Evolutionary conservation across 2,329 filamentous ascomycete genomes (phyloP).

Genomic region (Aspergillus uvarum): DNA sequence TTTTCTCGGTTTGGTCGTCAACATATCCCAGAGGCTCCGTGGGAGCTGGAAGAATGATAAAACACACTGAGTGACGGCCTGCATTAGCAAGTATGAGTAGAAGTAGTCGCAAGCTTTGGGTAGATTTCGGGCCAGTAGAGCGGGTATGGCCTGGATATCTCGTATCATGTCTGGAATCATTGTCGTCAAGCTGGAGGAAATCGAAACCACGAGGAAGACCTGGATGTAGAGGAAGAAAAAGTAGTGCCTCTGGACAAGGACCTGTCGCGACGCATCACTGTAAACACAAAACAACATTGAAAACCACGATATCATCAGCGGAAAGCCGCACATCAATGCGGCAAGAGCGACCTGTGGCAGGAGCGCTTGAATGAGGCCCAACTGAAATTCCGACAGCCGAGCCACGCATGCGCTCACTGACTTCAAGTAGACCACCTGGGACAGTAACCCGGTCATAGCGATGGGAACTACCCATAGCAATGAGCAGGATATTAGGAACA

Average conservation of each 20-base stretch:
- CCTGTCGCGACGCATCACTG: background rate
- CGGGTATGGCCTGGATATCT: conserved; percentile 18
- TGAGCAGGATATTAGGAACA: background rate
- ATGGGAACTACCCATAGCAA: conserved; percentile 13
- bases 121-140: conserved; percentile 25
- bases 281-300: conserved; percentile 9
- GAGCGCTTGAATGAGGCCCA: conserved; percentile 24
- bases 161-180: conserved; percentile 24
- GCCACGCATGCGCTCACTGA: background rate
- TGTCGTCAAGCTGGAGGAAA: conserved; percentile 27
- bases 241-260: conserved; percentile 23
- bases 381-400: background rate
- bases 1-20: background rate
- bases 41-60: conserved; percentile 13
- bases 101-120: conserved; percentile 28
- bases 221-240: conserved; percentile 25
- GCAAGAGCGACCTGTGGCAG: conserved; percentile 24
- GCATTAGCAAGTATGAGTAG: conserved; percentile 26
- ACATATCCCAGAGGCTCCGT: conserved; percentile 1
- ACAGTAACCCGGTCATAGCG: conserved; percentile 10
- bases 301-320: conserved; percentile 18
- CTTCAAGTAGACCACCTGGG: conserved; percentile 10
- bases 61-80: conserved; percentile 15
- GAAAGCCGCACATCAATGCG: conserved; percentile 23
- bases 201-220: conserved; percentile 25